Conservation (phyloP, 768 basidiomycete species). For the Scleroderma citrinum region DNA sequence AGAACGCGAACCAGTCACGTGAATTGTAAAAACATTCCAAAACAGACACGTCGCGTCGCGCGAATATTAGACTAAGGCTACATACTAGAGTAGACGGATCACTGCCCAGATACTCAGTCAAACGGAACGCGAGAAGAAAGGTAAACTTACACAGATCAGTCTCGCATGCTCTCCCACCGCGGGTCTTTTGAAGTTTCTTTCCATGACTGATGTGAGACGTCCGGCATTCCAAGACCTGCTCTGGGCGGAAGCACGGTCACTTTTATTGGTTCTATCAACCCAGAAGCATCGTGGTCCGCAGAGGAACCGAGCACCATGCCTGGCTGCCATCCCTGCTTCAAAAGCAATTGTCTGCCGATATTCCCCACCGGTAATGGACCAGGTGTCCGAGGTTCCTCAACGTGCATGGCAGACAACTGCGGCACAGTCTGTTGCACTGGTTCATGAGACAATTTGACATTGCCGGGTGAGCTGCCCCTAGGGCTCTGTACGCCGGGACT, state of each 20-base stretch:
- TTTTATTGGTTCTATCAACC: constrained; percentile 54
- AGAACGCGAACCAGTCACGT: constrained; percentile 36
- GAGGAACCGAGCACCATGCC: constrained; percentile 38
- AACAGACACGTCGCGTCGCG: constrained; percentile 32
- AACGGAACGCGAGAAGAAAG: not conserved
- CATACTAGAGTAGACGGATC: not conserved
- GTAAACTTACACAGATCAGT: not conserved
- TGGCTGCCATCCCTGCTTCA: constrained; percentile 75
- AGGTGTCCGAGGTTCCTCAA: constrained; percentile 35
- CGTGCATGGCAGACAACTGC: constrained; percentile 10
- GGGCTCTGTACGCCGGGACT: constrained; percentile 41
- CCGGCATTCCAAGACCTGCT: constrained; percentile 50
- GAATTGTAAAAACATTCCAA: constrained; percentile 28
- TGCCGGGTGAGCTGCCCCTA: constrained; percentile 18
- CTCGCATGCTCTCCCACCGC: constrained; percentile 30
- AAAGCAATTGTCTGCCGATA: constrained; percentile 60
- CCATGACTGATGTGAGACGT: constrained; percentile 25
- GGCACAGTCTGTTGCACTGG: constrained; percentile 17
- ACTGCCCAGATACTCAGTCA: not conserved
- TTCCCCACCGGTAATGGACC: constrained; percentile 50
- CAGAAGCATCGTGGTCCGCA: constrained; percentile 12
- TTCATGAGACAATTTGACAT: constrained; percentile 1
- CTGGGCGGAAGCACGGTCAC: constrained; percentile 38
- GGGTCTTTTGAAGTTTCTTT: constrained; percentile 36
- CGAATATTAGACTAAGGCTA: too few species aligned